phyloP scores from a whole-genome alignment of 2,329 filamentous ascomycete genomes.

The Diaporthe nobilis region DNA sequence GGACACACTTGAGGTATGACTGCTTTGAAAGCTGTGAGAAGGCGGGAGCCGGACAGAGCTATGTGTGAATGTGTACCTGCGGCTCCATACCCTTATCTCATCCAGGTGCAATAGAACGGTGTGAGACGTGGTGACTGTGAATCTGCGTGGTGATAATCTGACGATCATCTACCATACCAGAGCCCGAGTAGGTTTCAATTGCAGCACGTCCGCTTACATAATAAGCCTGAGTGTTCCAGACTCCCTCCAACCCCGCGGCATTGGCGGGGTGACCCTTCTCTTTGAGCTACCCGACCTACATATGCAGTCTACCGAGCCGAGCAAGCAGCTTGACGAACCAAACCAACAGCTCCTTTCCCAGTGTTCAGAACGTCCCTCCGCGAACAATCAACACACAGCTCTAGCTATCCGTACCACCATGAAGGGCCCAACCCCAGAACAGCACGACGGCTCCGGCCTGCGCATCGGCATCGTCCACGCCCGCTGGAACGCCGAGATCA shows the following conservation, averaged over 20 bases:
- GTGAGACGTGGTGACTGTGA: neutral
- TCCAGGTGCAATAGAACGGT: neutral
- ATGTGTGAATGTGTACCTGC: neutral
- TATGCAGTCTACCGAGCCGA: neutral
- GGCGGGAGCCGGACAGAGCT: neutral
- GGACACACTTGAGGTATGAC: neutral
- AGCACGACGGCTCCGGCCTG: slow-evolving; percentile 78
- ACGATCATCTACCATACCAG: neutral
- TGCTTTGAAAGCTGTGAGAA: neutral
- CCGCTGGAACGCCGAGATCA: slow-evolving; percentile 92
- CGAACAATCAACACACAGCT: slow-evolving; percentile 50
- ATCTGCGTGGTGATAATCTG: neutral
- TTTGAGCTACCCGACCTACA: slow-evolving; percentile 16
- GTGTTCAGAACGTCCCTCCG: neutral
- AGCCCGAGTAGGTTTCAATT: neutral
- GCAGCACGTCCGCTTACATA: slow-evolving; percentile 2
- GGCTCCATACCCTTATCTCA: neutral
- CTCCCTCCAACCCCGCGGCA: neutral
- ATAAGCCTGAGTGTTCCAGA: neutral
- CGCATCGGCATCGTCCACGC: slow-evolving; percentile 97
- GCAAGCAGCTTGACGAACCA: slow-evolving; percentile 19
- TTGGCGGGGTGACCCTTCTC: neutral
- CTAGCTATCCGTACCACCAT: slow-evolving; percentile 60
- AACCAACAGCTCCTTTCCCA: neutral
- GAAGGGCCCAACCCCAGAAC: slow-evolving; percentile 70